phyloP scores from a whole-genome alignment of 2,329 filamentous ascomycete genomes.

The Talaromyces albobiverticillius region DNA sequence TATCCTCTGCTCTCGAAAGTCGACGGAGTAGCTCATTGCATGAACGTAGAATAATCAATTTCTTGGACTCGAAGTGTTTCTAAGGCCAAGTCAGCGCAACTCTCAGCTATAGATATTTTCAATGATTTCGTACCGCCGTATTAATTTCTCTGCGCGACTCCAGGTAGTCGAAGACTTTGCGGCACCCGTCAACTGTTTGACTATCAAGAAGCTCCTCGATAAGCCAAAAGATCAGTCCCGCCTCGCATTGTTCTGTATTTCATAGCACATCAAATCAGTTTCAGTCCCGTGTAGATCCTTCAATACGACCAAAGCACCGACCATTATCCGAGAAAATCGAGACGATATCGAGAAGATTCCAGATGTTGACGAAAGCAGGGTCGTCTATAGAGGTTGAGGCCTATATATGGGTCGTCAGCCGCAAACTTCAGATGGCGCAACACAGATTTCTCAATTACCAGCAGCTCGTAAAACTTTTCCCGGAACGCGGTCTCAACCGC shows the following conservation, averaged over 20 bases:
- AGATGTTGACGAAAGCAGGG: conserved; percentile 75
- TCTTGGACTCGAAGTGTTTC: conserved; percentile 76
- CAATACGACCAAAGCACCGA: conserved; percentile 40
- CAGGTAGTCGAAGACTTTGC: conserved; percentile 88
- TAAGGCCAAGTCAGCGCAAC: conserved; percentile 27
- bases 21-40: conserved; percentile 95
- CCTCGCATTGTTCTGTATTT: conserved; percentile 60
- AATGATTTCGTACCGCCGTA: conserved; percentile 59
- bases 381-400: conserved; percentile 72
- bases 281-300: background rate
- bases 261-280: conserved; percentile 21
- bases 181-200: conserved; percentile 88
- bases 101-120: background rate
- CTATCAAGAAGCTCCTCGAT: conserved; percentile 94
- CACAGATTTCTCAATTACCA: conserved; percentile 57
- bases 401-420: conserved; percentile 46
- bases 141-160: conserved; percentile 90
- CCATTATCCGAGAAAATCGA: conserved; percentile 81
- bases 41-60: conserved; percentile 82
- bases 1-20: conserved; percentile 92
- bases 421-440: conserved; percentile 15
- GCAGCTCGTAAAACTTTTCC: conserved; percentile 72
- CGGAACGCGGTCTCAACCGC: conserved; percentile 81
- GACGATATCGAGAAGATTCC: conserved; percentile 93
- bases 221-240: conserved; percentile 81